Base-by-base conservation (phyloP, 306 rosid species). In the Adenanthera pavonina region DNA sequence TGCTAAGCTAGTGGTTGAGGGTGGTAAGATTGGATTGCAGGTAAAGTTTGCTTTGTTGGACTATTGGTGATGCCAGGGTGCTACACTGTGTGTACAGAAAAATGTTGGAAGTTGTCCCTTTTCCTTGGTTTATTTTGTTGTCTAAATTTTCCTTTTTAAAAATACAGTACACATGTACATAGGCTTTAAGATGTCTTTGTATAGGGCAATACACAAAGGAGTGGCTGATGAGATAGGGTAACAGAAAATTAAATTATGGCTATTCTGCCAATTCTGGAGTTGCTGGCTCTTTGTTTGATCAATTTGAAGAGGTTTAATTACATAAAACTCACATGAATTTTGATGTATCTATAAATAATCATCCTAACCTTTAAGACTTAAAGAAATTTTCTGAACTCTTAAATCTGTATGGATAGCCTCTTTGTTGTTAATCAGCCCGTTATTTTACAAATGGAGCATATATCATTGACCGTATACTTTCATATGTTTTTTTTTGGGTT, bases 1-100 rank as follows among this genome's bases (percentile, higher is more conserved):
- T 74, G 98, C 97, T 68, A 92, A 89, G 85, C 89, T 95, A 78
- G 97, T 90, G 52, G 81, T 83, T 16, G 95, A 92, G 35, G 94
- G 94, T 49, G 92, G 86, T 79, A 92, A 92, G 84, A 92, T 95
- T 64, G 97, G 97, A 74, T 84, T 95, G 80, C 90, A 88, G 68
- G 97, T 91, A 17, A 92, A 95, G 89, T 95, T 95, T 88, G 97
- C 97, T 40, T 79, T 95, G 89, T 86, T 95, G 67, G 98, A 95
- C 74, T 92, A 92, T 66, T 82, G 86, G 81, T 90, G 92, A 88
- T 74, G 74, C 69, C 53, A 65, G 75, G 84, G 64, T 38, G 6
- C 47, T 76, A 10, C 16, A 6, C n/a, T 82, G 82, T 78, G 71
- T 61, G 74, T 87, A 52, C 47, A 34, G 83, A 53, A 78, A 44